Base-by-base conservation (phyloP, 768 basidiomycete genomes). In the Imleria badia region DNA sequence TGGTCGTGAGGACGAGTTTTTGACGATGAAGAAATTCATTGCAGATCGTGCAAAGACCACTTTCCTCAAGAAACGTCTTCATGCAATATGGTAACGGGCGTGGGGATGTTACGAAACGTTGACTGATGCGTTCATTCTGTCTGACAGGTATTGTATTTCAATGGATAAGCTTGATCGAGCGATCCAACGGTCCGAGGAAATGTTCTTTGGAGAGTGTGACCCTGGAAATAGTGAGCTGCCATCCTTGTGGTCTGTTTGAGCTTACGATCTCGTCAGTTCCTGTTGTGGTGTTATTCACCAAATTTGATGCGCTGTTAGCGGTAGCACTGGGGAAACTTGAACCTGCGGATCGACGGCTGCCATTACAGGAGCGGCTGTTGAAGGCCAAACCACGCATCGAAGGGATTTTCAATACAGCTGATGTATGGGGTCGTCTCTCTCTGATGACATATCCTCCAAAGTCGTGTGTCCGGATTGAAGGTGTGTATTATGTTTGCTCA, bases 91-190 rank as follows among this genome's bases (percentile, higher is more conserved):
- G 26, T 26, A 19, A 23, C 5, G 31, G 10, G 23, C 5, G 22
- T 8, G 14, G n/a, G 1, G 3, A 26, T 26, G 5, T 29, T 7
- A 9, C 10, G 5, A 17, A 26, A 14, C 15, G 6, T 44, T 19
- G 6, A 6, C 15, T 1, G 9, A 53, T 23, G 7, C 13, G 17
- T 19, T 14, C 13, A 17, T 19, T 14, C 13, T 23, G 10, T n/a
- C 2, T 14, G 22, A 40, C 12, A 53, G 52, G 52, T 53, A 53
- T 20, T 50, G 47, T 26, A 50, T 50, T 26, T 31, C 53, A 12
- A 50, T 54, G 53, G 53, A 54, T n/a, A 35, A 43, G 10, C 23
- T 42, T 20, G 40, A 43, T 6, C 47, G 26, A 26, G 26, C 26
- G 26, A 26, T 26, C 26, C 26, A 26, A 26, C 26, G 26, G 26